Base-by-base conservation (phyloP, 1,284 basidiomycete genomes). In the Sporisorium iseilematis-ciliati region DNA sequence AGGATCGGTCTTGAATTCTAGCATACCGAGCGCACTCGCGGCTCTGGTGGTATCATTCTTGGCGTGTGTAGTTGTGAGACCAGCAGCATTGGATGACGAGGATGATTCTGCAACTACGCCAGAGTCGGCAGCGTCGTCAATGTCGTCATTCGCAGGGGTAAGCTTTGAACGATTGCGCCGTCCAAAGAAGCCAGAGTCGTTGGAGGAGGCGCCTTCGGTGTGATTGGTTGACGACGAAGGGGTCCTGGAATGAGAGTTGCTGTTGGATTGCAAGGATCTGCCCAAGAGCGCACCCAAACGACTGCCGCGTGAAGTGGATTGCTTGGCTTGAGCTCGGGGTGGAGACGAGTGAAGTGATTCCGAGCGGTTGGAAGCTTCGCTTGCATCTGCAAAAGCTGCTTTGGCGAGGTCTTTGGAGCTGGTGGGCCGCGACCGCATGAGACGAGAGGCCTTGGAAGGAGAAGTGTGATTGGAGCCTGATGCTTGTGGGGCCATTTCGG, bases 241-340 rank as follows among this genome's bases (percentile, higher is more conserved):
- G 33, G 52, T 57, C 26, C 68, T 56, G 7, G 68, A 49, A 43
- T 65, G 62, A 4, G 16, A 11, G 3, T 16, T 18, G 14, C 50
- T 46, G 46, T 54, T 64, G 55, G 12, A 46, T 2, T 48, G 54
- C 29, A 56, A 8, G 8, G 51, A 33, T 31, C 63, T 55, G 21
- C 66, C 66, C 21, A 69, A 20, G 4, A 75, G 43, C 18, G 64
- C 65, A 23, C 72, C 72, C 12, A 75, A 51, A 42, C 72, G 57
- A 57, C 66, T 75, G 12, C 65, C 62, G 16, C 72, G 65, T 1
- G 56, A 64, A 1, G 61, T 41, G 2, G 70, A 12, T 12, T 33
- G 57, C 21, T 57, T 65, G 21, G 35, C 41, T 11, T 16, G 35
- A 14, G 59, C 11, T 11, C 56, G 51, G 3, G 63, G 42, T 7